Conservation (phyloP, 2,329 filamentous ascomycete species). For the Magnaporthiopsis incrustans region DNA sequence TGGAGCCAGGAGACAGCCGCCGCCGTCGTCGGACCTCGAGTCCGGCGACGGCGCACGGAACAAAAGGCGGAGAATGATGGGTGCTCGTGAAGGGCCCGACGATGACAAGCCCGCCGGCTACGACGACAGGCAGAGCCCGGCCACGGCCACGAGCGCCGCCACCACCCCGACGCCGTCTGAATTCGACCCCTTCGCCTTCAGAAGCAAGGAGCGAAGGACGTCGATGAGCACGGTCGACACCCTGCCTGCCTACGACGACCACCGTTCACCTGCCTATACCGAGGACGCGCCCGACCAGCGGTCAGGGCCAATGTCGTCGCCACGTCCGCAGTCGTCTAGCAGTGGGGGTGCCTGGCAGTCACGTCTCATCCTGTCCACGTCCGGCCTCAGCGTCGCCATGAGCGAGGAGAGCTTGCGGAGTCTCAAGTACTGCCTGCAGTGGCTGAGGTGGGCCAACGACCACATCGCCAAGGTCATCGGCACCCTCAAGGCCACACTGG, state of each 20-base stretch:
- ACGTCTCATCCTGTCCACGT: constrained; percentile 81
- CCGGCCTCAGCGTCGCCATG: constrained; percentile 84
- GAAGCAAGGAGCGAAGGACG: constrained; percentile 38
- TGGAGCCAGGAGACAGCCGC: constrained; percentile 11
- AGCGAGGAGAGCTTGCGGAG: constrained; percentile 79
- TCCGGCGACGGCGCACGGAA: constrained; percentile 35
- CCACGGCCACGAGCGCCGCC: neutral
- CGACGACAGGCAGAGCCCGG: constrained; percentile 9
- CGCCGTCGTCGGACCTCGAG: constrained; percentile 39
- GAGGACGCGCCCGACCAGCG: constrained; percentile 37
- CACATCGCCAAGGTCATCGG: constrained; percentile 70
- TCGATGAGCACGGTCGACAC: constrained; percentile 66
- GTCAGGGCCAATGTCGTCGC: constrained; percentile 14
- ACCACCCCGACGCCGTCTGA: constrained; percentile 7
- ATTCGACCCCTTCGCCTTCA: constrained; percentile 17
- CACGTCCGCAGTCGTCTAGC: constrained; percentile 4
- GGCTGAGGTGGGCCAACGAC: constrained; percentile 74
- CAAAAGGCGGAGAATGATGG: constrained; percentile 49
- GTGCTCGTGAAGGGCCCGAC: neutral
- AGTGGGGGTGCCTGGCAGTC: constrained; percentile 56
- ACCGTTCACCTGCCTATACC: constrained; percentile 66
- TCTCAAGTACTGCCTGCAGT: constrained; percentile 74
- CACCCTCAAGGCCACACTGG: constrained; percentile 65
- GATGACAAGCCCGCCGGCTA: constrained; percentile 23
- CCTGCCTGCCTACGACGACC: constrained; percentile 76